Evolutionary conservation across 768 basidiomycete genomes (phyloP).

Genomic region (Psilocybe cyanescens): DNA sequence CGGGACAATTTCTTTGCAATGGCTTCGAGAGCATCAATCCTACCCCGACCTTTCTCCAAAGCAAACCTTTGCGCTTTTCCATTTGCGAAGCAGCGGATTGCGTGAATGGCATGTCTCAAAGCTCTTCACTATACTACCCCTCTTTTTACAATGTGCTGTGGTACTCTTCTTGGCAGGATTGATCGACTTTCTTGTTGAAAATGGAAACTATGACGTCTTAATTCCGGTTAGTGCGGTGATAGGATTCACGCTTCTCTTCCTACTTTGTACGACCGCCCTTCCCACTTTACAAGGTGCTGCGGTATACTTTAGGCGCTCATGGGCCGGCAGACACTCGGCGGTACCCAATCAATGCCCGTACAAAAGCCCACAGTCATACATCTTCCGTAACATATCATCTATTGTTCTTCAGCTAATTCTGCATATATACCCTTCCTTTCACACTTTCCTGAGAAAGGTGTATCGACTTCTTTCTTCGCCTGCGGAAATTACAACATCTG

Average conservation of each 20-base stretch:
- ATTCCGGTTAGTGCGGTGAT: constrained; percentile 22
- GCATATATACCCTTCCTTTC: background rate
- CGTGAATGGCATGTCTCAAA: constrained; percentile 28
- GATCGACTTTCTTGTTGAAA: constrained; percentile 26
- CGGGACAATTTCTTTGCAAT: constrained; percentile 19
- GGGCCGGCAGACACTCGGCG: background rate
- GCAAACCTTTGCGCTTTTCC: constrained; percentile 19
- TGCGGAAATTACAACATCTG: background rate
- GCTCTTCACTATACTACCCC: constrained; percentile 28
- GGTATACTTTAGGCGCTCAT: background rate
- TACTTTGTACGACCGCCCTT: constrained; percentile 4
- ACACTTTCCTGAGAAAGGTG: background rate
- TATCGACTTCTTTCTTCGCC: background rate
- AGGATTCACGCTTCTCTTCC: constrained; percentile 24
- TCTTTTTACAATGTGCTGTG: constrained; percentile 31
- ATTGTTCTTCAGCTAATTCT: background rate
- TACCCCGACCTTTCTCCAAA: constrained; percentile 9
- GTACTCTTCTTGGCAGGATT: constrained; percentile 32
- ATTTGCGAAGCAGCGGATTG: constrained; percentile 30
- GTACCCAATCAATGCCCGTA: constrained; percentile 24
- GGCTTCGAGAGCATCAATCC: constrained; percentile 21
- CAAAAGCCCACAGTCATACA: constrained; percentile 29
- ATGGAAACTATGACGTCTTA: constrained; percentile 17
- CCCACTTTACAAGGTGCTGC: constrained; percentile 14
- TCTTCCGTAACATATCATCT: constrained; percentile 10